Evolutionary conservation across 139 green algal genomes (phyloP).

Genomic region (Haematococcus lacustris): DNA sequence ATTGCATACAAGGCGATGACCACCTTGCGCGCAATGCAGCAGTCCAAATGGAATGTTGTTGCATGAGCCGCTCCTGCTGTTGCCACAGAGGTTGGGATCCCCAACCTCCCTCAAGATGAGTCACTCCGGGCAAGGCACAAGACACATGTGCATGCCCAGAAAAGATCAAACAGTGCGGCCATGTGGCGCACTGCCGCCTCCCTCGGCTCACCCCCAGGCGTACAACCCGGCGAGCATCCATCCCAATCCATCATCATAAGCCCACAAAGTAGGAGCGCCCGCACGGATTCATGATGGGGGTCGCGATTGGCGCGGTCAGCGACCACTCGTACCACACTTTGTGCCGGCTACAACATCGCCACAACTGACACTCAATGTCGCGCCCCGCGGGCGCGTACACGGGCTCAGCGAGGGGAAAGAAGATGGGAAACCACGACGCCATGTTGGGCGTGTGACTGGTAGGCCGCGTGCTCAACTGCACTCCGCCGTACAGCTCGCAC

Average conservation of each 20-base stretch:
- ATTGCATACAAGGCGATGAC: too few relatives aligned
- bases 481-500: slow-evolving; percentile 75
- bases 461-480: slow-evolving; percentile 85
- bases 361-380: slow-evolving; percentile 72
- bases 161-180: too few relatives aligned
- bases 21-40: too few relatives aligned
- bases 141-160: slow-evolving; percentile 92
- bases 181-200: too few relatives aligned
- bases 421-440: slow-evolving; percentile 96
- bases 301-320: slow-evolving; percentile 29
- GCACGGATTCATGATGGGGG: slow-evolving; percentile 71
- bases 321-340: slow-evolving; percentile 96
- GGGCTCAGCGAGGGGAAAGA: slow-evolving; percentile 84
- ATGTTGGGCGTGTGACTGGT: slow-evolving; percentile 85
- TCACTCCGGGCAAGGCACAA: slow-evolving; percentile 85
- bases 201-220: too few relatives aligned
- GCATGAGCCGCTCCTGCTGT: too few relatives aligned
- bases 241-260: too few relatives aligned
- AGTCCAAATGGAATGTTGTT: too few relatives aligned
- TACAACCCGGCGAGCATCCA: too few relatives aligned
- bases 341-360: slow-evolving; percentile 64
- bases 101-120: too few relatives aligned
- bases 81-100: too few relatives aligned
- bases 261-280: slow-evolving; percentile 78
- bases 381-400: slow-evolving; percentile 54